Base-by-base conservation (phyloP, 106 monocot species). In the Dioscorea dumetorum region DNA sequence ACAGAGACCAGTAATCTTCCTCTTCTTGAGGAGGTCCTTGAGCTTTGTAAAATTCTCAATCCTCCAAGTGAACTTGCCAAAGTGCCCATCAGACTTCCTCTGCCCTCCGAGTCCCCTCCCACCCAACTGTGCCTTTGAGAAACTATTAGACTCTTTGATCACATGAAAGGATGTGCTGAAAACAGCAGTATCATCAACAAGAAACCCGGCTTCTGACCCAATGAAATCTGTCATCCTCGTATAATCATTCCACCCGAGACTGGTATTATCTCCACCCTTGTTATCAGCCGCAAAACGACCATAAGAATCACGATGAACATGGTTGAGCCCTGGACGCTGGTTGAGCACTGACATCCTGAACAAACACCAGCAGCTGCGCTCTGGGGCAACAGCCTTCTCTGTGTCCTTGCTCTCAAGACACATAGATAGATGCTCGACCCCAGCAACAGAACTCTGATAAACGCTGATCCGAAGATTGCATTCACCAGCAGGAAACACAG, bases 401-500 rank as follows among this genome's bases (percentile, higher is more conserved):
- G 83, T 78, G 51, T 95, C 95, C 80, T 95, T 95, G 77, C 95
- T 95, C 78, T 95, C 95, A n/a, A 95, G 72, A 48, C 91, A 88
- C 83, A 95, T 80, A 8, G 95, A 95, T 16, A 95, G 73, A 41
- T 95, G 81, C 31, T 95, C 91, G 2, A 63, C 72, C 4, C 80
- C 91, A 0, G 79, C 63, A 0, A 91, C 91, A 22, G 79, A 70
- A 66, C 86, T 84, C 84, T 91, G 91, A 58, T 95, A 95, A 9
- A 91, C 88, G 62, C 95, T 95, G 65, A 95, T 91, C 69, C 88
- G 72, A 15, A 95, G 77, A 54, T 82, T 90, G 72, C 88, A 86
- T 2, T 95, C 91, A 8, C 90, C 90, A 0, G 84, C 82, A 0
- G 91, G 91, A 60, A 95, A 91, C n/a, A 84, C 76, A 16, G 95